phyloP scores from a whole-genome alignment of 257 asterid genomes.

The Gynochthodes officinalis region DNA sequence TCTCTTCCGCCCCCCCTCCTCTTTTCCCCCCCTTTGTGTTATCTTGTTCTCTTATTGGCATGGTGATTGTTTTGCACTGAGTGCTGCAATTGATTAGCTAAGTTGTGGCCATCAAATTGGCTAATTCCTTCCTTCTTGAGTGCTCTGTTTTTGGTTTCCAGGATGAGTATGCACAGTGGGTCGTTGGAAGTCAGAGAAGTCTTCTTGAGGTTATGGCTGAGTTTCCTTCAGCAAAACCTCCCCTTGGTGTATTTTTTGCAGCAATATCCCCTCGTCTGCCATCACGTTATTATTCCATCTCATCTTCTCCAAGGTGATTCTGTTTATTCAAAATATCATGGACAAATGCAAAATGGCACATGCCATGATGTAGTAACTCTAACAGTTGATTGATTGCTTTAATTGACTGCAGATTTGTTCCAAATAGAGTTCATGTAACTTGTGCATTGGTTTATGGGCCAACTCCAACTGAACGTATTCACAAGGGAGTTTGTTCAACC shows the following conservation, averaged over 20 bases:
- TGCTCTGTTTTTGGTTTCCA: conserved; percentile 20
- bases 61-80: not conserved
- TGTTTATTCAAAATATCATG: conserved; percentile 12
- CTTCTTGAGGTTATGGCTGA: conserved; percentile 80
- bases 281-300: conserved; percentile 77
- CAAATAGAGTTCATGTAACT: conserved; percentile 65
- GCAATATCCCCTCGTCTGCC: conserved; percentile 72
- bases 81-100: not conserved
- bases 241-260: conserved; percentile 83
- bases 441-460: conserved; percentile 67
- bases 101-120: not conserved
- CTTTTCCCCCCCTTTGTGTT: no score
- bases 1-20: no score
- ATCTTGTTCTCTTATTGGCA: not conserved
- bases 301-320: conserved; percentile 68
- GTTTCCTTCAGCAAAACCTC: conserved; percentile 77
- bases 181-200: conserved; percentile 71
- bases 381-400: conserved; percentile 18
- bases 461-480: conserved; percentile 75
- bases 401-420: conserved; percentile 49
- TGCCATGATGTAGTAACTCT: not conserved
- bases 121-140: not conserved
- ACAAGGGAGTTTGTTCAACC: conserved; percentile 79
- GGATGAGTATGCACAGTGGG: conserved; percentile 74
- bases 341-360: conserved; percentile 6